These are phyloP conservation scores for Panaeolus papilionaceus DNA, from an alignment of 768 basidiomycete species.

Conservation along the genomic window DNA sequence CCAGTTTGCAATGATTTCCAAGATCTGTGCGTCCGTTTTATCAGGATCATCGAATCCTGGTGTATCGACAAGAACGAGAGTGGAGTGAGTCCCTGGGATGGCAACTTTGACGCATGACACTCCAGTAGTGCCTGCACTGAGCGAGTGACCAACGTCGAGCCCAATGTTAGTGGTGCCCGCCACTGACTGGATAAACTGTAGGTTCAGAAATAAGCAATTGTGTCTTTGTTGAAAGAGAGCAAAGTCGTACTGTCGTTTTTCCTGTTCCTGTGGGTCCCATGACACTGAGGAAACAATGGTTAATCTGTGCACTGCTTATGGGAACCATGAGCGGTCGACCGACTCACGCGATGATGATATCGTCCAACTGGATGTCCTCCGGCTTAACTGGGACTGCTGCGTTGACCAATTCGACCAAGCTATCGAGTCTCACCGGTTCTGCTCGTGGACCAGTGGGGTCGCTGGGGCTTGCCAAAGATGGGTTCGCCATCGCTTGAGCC, in stretches of 20 bases:
- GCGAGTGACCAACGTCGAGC: background rate
- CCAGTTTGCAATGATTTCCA: slow-evolving; percentile 55
- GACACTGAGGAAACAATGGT: slow-evolving; percentile 29
- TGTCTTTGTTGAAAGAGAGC: background rate
- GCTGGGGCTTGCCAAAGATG: background rate
- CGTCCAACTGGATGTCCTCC: background rate
- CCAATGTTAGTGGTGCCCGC: background rate
- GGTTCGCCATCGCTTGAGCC: background rate
- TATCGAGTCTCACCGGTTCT: background rate
- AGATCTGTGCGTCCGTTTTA: slow-evolving; percentile 51
- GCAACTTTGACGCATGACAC: background rate
- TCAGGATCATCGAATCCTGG: slow-evolving; percentile 66
- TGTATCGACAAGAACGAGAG: slow-evolving; percentile 58
- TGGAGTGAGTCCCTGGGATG: slow-evolving; percentile 18
- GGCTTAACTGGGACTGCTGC: background rate
- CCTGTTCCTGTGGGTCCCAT: slow-evolving; percentile 48
- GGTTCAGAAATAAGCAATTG: background rate
- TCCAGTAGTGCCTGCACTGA: background rate
- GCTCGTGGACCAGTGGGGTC: background rate
- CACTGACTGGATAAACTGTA: background rate
- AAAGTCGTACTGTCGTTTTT: slow-evolving; percentile 39
- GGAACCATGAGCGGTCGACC: background rate
- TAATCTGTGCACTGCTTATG: background rate
- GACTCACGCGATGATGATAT: slow-evolving; percentile 7
- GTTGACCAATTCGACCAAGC: background rate